Base-by-base conservation (phyloP, 352 stramenopile genomes). In the Phytophthora aleatoria region DNA sequence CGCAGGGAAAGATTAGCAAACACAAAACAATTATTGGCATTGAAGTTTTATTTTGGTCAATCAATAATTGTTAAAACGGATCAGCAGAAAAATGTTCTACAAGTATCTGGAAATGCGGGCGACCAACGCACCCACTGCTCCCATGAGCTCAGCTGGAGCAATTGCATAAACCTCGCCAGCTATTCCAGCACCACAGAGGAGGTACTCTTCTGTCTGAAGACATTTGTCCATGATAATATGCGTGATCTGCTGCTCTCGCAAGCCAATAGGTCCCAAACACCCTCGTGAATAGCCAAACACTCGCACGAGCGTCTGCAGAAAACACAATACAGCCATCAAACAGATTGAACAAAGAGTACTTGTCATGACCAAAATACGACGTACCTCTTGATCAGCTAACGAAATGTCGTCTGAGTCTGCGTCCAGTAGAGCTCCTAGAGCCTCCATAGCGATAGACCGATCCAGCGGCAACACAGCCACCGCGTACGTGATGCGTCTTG, bases 261-360 rank as follows among this genome's bases (percentile, higher is more conserved):
- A 64, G 1, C 83, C 83, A 30, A 92, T 69, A 8, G 83, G 83
- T 3, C 83, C 83, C 35, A 90, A 71, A 41, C 70, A 83, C n/a
- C 83, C 83, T 27, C 79, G 76, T 7, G 66, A 43, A 48, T 89
- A 92, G 3, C 83, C 83, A 67, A 92, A 92, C 9, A 90, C 75
- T 24, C 75, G 74, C 39, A 90, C 47, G 13, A 92, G 59, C 3
- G 76, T 87, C 76, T 88, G 45, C 16, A 60, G 3, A 39, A 5
- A 41, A 12, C 33, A 9, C 4, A 47, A 47, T 12, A 1, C 26
- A 52, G 47, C 27, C 20, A 62, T 24, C 28, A 61, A 55, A 41
- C 26, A 36, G 24, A 24, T 57, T 35, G 53, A 6, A 43, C 16
- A 42, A 51, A 38, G 8, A 30, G n/a, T 12, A 57, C 13, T 41